These are phyloP conservation scores for Hevea brasiliensis DNA, from an alignment of 345 rosid species.

Conservation along the genomic window DNA sequence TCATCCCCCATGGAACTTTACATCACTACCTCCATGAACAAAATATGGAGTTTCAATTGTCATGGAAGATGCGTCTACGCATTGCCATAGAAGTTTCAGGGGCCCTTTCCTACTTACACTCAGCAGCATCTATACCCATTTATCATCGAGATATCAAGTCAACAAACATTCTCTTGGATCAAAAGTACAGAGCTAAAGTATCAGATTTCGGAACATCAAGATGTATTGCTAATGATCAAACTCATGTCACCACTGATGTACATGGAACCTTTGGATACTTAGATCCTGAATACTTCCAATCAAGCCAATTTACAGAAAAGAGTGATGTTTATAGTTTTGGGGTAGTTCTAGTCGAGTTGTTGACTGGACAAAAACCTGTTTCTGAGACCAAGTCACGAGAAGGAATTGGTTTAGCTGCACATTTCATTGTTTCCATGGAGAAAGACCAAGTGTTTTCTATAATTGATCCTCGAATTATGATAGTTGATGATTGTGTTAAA, in stretches of 20 bases:
- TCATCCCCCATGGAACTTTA: constrained; percentile 6
- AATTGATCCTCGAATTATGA: background rate
- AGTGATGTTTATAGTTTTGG: constrained; percentile 11
- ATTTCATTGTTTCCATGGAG: constrained; percentile 10
- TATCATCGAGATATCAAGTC: constrained; percentile 13
- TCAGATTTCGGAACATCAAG: constrained; percentile 23
- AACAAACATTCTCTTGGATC: constrained; percentile 20
- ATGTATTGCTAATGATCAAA: constrained; percentile 8
- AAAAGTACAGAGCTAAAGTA: constrained; percentile 12
- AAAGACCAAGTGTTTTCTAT: background rate
- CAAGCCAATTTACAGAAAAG: background rate
- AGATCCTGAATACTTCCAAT: constrained; percentile 9
- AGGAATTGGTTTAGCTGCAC: constrained; percentile 1
- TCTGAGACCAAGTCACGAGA: background rate
- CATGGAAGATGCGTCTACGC: constrained; percentile 6
- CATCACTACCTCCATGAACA: background rate
- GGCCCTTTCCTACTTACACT: constrained; percentile 8
- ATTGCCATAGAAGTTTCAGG: constrained; percentile 8
- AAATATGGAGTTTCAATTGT: background rate
- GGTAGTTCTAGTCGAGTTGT: constrained; percentile 14
- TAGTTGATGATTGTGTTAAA: background rate
- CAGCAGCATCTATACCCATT: constrained; percentile 1
- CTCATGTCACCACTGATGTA: constrained; percentile 22
- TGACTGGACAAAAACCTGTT: constrained; percentile 16
- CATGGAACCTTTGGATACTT: constrained; percentile 31